A percentile compares a stretch with the other conserved stretches of the same genome.
These are phyloP conservation scores for Jimgerdemannia lactiflua DNA, from an alignment of 192 early-diverging fungal genomes.

Conservation along the genomic window DNA sequence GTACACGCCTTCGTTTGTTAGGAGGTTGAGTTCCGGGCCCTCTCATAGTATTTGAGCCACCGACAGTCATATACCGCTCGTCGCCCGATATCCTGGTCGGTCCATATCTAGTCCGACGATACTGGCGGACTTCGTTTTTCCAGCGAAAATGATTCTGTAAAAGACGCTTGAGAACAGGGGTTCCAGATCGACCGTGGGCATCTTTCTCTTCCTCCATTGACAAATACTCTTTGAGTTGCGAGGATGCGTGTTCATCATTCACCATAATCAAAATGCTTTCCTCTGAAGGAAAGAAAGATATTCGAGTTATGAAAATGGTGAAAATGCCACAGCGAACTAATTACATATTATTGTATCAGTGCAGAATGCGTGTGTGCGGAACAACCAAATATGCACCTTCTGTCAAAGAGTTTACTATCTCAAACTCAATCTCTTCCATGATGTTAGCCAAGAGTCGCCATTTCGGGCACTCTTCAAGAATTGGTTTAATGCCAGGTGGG, in stretches of 20 bases:
- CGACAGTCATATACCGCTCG: too few species aligned
- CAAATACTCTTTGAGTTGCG: constrained; percentile 60
- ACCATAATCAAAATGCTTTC: constrained; percentile 67
- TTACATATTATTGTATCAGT: too few species aligned
- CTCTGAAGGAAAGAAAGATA: too few species aligned
- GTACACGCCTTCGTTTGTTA: constrained; percentile 46
- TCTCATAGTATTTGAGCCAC: too few species aligned
- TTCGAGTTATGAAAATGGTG: too few species aligned
- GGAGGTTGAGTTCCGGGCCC: constrained; percentile 33
- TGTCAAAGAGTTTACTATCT: too few species aligned
- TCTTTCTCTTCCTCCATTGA: constrained; percentile 23
- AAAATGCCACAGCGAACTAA: too few species aligned
- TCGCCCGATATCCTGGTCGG: too few species aligned
- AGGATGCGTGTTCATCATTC: constrained; percentile 59
- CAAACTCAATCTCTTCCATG: constrained; percentile 77
- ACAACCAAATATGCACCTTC: too few species aligned
- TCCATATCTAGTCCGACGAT: constrained; percentile 31
- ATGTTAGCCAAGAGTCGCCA: constrained; percentile 72
- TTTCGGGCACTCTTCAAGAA: constrained; percentile 93
- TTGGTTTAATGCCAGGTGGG: constrained; percentile 47
- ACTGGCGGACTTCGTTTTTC: constrained; percentile 56
- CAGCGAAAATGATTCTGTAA: constrained; percentile 73
- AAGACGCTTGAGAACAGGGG: constrained; percentile 40
- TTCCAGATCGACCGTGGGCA: constrained; percentile 11
- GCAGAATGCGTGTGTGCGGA: too few species aligned